Conservation (phyloP, 768 basidiomycete species). For the Mycena capillaripes region DNA sequence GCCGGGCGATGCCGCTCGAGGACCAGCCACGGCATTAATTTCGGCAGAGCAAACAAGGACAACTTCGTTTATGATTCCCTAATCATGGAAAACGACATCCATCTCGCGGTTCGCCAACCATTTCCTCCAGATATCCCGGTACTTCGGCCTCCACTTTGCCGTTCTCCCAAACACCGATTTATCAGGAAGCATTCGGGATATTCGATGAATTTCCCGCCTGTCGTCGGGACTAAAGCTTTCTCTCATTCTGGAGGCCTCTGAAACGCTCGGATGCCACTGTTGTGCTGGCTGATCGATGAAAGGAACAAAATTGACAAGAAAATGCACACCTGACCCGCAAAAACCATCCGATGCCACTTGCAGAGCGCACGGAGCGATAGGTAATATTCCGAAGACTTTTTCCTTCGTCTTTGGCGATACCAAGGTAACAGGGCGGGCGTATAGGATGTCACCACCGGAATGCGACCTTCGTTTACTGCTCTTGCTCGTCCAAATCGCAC, state of each 20-base stretch:
- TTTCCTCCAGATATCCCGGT: slow-evolving; percentile 52
- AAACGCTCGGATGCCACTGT: slow-evolving; percentile 52
- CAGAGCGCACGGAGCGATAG: slow-evolving; percentile 53
- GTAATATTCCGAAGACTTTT: slow-evolving; percentile 41
- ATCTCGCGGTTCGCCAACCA: slow-evolving; percentile 48
- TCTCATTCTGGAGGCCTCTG: slow-evolving; percentile 49
- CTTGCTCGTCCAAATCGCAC: slow-evolving; percentile 21
- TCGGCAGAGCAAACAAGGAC: no score
- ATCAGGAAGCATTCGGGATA: slow-evolving; percentile 55
- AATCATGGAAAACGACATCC: slow-evolving; percentile 22
- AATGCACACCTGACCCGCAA: slow-evolving; percentile 54
- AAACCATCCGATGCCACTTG: slow-evolving; percentile 65
- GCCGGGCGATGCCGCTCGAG: no score
- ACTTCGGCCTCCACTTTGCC: slow-evolving; percentile 43
- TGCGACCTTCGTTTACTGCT: not conserved
- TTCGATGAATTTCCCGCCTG: slow-evolving; percentile 55
- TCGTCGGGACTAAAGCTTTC: slow-evolving; percentile 54
- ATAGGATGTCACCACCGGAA: slow-evolving; percentile 50
- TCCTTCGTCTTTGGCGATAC: slow-evolving; percentile 46
- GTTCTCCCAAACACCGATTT: slow-evolving; percentile 48
- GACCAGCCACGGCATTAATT: no score
- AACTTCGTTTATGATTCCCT: no score
- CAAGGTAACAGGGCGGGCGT: slow-evolving; percentile 54
- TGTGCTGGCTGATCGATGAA: not conserved
- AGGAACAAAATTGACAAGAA: not conserved